Conservation (phyloP, 306 rosid genomes). For the Glycine tomentella region DNA sequence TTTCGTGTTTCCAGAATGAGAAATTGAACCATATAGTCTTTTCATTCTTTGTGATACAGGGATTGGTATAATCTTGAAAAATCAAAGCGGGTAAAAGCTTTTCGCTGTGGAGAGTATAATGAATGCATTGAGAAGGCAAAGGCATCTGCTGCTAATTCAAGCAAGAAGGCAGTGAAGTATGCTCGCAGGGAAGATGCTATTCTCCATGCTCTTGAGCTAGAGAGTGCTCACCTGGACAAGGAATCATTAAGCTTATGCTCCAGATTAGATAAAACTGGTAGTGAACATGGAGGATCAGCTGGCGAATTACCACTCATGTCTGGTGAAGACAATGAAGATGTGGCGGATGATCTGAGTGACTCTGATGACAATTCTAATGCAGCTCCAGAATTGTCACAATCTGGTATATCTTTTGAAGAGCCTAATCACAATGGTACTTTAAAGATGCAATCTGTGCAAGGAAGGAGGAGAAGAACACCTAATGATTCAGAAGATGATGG, state of each 20-base stretch:
- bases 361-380: constrained; percentile 78
- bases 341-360: constrained; percentile 61
- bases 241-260: constrained; percentile 56
- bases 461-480: constrained; percentile 89
- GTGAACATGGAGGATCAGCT: constrained; percentile 57
- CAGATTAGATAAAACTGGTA: constrained; percentile 58
- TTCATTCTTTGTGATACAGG: constrained; percentile 55
- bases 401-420: constrained; percentile 93
- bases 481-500: constrained; percentile 99
- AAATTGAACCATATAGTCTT: constrained; percentile 7
- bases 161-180: constrained; percentile 89
- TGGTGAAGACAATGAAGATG: constrained; percentile 61
- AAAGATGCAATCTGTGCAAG: constrained; percentile 74
- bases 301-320: constrained; percentile 63
- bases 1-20: too few relatives aligned
- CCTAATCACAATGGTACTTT: constrained; percentile 73
- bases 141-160: constrained; percentile 76
- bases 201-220: constrained; percentile 96
- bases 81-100: constrained; percentile 93
- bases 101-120: constrained; percentile 95
- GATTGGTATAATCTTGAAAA: constrained; percentile 99
- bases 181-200: constrained; percentile 99
- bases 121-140: constrained; percentile 94
- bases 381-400: constrained; percentile 86
- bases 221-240: constrained; percentile 70